Percentiles rank a stretch among this genome's conserved stretches.
Conservation (phyloP, 352 stramenopile genomes). For the Phytophthora cactorum region DNA sequence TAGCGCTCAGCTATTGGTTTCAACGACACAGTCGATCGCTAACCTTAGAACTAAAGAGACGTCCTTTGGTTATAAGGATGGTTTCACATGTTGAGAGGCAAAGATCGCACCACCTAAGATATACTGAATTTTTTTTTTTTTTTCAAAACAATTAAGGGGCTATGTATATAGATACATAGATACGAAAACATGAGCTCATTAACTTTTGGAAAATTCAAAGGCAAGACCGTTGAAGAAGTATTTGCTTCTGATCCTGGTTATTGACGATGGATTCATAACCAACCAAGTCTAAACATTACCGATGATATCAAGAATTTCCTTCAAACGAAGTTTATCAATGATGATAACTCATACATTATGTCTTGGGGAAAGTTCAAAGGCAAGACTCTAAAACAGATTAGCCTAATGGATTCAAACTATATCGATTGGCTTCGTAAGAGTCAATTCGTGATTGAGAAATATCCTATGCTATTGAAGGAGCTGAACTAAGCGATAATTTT, state of each 20-base stretch:
- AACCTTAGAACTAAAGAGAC: too few relatives aligned
- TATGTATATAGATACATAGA: slow-evolving; percentile 6
- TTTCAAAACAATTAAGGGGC: too few relatives aligned
- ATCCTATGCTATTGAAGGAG: neutral
- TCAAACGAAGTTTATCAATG: slow-evolving; percentile 14
- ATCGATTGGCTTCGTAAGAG: slow-evolving; percentile 9
- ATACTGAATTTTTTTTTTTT: too few relatives aligned
- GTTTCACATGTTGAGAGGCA: too few relatives aligned
- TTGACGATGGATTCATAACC: slow-evolving; percentile 19
- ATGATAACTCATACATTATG: slow-evolving; percentile 32
- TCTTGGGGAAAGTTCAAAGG: slow-evolving; percentile 25
- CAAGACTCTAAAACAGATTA: slow-evolving; percentile 23
- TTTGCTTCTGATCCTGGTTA: slow-evolving; percentile 8
- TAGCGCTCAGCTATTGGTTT: too few relatives aligned
- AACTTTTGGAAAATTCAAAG: slow-evolving; percentile 3
- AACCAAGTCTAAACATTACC: slow-evolving; percentile 20
- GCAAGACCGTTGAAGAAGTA: neutral
- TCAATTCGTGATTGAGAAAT: slow-evolving; percentile 21
- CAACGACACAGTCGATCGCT: too few relatives aligned
- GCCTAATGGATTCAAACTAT: slow-evolving; percentile 8
- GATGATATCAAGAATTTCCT: slow-evolving; percentile 29
- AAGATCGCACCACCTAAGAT: too few relatives aligned
- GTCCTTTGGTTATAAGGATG: too few relatives aligned
- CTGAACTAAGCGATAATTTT: too few relatives aligned
- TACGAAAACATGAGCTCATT: slow-evolving; percentile 4